Percentiles rank a stretch among this genome's conserved stretches.
phyloP scores from a whole-genome alignment of 192 early-diverging fungal species.

The Coemansia sp. region DNA sequence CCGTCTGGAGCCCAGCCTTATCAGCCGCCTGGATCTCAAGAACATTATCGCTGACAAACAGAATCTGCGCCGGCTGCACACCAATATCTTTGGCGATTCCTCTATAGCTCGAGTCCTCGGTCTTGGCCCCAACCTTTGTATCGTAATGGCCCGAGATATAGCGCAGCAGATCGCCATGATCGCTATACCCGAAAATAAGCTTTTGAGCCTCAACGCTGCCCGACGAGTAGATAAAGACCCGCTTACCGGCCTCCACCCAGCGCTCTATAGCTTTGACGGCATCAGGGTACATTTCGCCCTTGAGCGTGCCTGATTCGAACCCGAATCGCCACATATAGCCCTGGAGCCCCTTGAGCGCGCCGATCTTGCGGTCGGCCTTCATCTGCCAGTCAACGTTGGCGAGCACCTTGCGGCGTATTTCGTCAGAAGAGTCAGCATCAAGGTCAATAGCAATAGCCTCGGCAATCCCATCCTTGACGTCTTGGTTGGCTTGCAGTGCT shows the following conservation, averaged over 20 bases:
- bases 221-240: constrained; percentile 94
- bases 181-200: constrained; percentile 81
- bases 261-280: constrained; percentile 73
- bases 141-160: constrained; percentile 89
- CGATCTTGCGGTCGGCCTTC: constrained; percentile 83
- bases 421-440: constrained; percentile 5
- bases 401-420: constrained; percentile 22
- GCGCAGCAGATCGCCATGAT: constrained; percentile 72
- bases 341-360: constrained; percentile 85
- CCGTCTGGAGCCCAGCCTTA: constrained; percentile 65
- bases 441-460: constrained; percentile 23
- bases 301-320: constrained; percentile 72
- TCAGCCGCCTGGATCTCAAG: constrained; percentile 80
- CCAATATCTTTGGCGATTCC: constrained; percentile 74
- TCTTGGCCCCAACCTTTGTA: constrained; percentile 83
- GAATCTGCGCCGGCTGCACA: constrained; percentile 46
- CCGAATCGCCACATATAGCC: constrained; percentile 96
- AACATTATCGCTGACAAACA: constrained; percentile 94
- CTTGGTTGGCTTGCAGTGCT: constrained; percentile 50
- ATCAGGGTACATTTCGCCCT: constrained; percentile 81
- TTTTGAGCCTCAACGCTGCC: constrained; percentile 94
- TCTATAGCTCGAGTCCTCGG: constrained; percentile 65
- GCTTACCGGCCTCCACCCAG: constrained; percentile 63
- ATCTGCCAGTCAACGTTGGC: constrained; percentile 83
- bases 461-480: constrained; percentile 13